Evolutionary conservation across 371 early-diverging fungal genomes (phyloP), one percentile per base, ranked within the genome.

Genomic region (Rhizopus arrhizus): DNA sequence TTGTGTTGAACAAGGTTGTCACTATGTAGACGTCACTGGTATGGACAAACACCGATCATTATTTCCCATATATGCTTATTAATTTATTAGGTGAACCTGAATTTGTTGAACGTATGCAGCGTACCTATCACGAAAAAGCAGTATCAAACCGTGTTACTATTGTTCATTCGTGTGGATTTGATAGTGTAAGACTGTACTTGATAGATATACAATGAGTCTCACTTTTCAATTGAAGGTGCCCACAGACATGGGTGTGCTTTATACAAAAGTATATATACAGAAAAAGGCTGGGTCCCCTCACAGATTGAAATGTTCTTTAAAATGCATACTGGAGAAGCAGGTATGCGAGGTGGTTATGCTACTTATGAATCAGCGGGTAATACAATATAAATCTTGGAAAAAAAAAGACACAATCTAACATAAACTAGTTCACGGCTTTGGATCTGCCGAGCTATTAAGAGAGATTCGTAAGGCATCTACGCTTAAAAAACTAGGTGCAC

Each of bases 161-260:
- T 62, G 88, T 95, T 11, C 90, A 91, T 55, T 83, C 86, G 11
- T 94, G 94, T 78, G 98, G 96, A 7, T 95, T 95, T 73, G 96
- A 96, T 74, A 90, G 90, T 59, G 78, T 95, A 69, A 78, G 77
- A 34, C 59, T 1, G 38, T 29, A 11, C 22, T 11, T 49, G 2
- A 11, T 43, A 48, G 36, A 5, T 11, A 36, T 16, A 29, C 29
- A 48, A 56, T 43, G 52, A n/a, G 58, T 13, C 16, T 29, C 33
- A 22, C 6, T 16, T 40, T 49, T 42, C 22, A n/a, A 41, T 53
- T 33, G 32, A 64, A 83, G 74, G 77, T 86, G 15, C 85, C 88
- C 15, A 70, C 81, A 2, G 88, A 88, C 61, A 66, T 86, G 68
- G 88, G 86, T 28, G 78, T 85, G 12, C 66, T 86, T 2, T 85